phyloP scores from a whole-genome alignment of 169 alveolate genomes.

The Plasmodium berghei region DNA sequence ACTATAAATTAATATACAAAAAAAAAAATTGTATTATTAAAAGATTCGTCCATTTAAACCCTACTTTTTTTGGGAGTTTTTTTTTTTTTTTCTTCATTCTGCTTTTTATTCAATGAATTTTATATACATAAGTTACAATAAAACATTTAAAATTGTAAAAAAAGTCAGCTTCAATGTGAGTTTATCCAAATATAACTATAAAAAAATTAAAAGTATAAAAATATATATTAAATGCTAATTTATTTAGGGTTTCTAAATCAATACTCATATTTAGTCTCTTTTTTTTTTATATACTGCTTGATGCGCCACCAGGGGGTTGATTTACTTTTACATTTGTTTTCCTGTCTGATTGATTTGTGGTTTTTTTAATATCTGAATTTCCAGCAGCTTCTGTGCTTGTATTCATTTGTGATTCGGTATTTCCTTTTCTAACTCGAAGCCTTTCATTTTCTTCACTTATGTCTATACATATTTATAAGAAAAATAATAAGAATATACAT shows the following conservation, averaged over 20 bases:
- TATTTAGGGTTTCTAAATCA: slow-evolving; percentile 37
- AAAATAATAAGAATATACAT: background rate
- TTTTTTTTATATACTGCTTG: slow-evolving; percentile 76
- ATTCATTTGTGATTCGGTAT: background rate
- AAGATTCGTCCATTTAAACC: background rate
- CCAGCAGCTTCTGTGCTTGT: slow-evolving; percentile 48
- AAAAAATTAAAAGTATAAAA: background rate
- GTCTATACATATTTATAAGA: background rate
- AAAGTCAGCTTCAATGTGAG: background rate
- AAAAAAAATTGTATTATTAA: slow-evolving; percentile 28
- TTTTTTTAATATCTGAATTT: slow-evolving; percentile 18
- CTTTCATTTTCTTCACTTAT: slow-evolving; percentile 12
- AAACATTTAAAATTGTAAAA: background rate
- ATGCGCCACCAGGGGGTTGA: slow-evolving; percentile 87
- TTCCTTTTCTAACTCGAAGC: slow-evolving; percentile 6
- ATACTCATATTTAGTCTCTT: background rate
- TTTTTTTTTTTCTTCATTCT: slow-evolving; percentile 2
- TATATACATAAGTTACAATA: background rate
- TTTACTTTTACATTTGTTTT: slow-evolving; percentile 70
- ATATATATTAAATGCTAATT: no score
- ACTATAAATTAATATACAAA: slow-evolving; percentile 33
- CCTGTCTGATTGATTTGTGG: slow-evolving; percentile 23
- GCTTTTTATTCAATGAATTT: background rate
- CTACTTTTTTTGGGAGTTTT: background rate
- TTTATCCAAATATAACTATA: background rate